Conservation (phyloP, 2,329 filamentous ascomycete genomes). For the Aspergillus melleus region DNA sequence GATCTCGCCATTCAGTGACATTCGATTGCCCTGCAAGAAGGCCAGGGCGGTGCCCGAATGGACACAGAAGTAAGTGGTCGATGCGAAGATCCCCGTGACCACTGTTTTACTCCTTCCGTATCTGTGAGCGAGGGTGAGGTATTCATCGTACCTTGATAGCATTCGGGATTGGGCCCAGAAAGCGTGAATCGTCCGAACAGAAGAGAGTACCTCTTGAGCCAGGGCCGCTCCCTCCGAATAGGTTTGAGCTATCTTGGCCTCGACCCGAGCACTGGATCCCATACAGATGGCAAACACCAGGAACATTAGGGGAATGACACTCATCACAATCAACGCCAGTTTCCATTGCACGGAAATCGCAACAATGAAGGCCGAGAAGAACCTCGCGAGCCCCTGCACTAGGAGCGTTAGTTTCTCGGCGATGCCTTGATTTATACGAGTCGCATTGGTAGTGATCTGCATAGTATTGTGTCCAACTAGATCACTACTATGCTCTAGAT, state of each 20-base stretch:
- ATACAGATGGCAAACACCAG: not conserved
- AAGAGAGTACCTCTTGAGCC: not conserved
- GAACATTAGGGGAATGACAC: not conserved
- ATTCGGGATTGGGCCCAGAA: slow-evolving; percentile 1
- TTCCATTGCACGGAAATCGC: slow-evolving; percentile 4
- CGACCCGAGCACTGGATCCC: not conserved
- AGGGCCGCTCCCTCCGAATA: slow-evolving; percentile 1
- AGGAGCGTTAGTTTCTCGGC: slow-evolving; percentile 1
- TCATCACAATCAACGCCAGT: slow-evolving; percentile 1
- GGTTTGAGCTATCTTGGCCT: not conserved
- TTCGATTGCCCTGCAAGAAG: slow-evolving; percentile 1
- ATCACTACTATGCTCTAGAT: too few species aligned
- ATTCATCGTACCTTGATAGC: not conserved
- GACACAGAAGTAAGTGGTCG: not conserved
- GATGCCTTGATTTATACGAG: slow-evolving; percentile 4
- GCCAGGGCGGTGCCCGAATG: not conserved
- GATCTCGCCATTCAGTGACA: not conserved
- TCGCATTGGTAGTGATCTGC: not conserved
- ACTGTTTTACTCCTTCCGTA: not conserved
- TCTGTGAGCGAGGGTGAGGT: not conserved
- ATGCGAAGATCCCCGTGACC: not conserved
- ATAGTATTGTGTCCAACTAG: too few species aligned
- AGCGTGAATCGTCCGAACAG: not conserved
- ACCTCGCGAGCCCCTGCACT: not conserved
- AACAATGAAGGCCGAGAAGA: slow-evolving; percentile 6